Conservation (phyloP, 306 rosid species). For the Alnus glutinosa region DNA sequence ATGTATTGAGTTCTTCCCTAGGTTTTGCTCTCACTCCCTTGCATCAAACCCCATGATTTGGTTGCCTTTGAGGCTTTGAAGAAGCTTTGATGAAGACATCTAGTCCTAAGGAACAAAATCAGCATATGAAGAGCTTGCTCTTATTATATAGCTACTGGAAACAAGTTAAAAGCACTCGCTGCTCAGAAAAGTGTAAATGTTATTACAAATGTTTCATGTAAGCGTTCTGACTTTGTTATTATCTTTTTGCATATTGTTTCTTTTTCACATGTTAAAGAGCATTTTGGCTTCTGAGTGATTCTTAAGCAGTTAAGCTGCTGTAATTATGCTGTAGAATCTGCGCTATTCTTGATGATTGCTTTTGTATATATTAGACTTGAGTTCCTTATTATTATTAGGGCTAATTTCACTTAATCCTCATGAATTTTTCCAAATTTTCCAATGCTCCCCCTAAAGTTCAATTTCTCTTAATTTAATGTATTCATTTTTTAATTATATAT, state of each 20-base stretch:
- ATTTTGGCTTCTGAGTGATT: slow-evolving; percentile 7
- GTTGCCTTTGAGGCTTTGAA: slow-evolving; percentile 90
- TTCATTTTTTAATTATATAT: no score
- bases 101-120: slow-evolving; percentile 95
- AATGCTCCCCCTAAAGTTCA: no score
- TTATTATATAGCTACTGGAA: slow-evolving; percentile 77
- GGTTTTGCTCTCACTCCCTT: slow-evolving; percentile 85
- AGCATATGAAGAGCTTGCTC: slow-evolving; percentile 83
- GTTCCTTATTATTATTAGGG: not conserved
- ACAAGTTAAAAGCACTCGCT: slow-evolving; percentile 86
- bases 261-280: slow-evolving; percentile 6
- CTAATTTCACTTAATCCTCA: no score
- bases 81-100: slow-evolving; percentile 84
- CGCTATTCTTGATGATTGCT: not conserved
- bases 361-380: not conserved
- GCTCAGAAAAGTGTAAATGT: slow-evolving; percentile 83
- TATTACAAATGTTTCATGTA: slow-evolving; percentile 90
- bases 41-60: slow-evolving; percentile 68
- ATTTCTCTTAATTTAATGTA: no score
- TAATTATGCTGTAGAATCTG: slow-evolving; percentile 9
- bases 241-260: slow-evolving; percentile 3
- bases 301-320: not conserved
- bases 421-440: no score
- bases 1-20: slow-evolving; percentile 26
- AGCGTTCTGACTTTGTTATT: slow-evolving; percentile 33